phyloP scores from a whole-genome alignment of 805 yeast genomes.

The Nakazawaea siamensis region DNA sequence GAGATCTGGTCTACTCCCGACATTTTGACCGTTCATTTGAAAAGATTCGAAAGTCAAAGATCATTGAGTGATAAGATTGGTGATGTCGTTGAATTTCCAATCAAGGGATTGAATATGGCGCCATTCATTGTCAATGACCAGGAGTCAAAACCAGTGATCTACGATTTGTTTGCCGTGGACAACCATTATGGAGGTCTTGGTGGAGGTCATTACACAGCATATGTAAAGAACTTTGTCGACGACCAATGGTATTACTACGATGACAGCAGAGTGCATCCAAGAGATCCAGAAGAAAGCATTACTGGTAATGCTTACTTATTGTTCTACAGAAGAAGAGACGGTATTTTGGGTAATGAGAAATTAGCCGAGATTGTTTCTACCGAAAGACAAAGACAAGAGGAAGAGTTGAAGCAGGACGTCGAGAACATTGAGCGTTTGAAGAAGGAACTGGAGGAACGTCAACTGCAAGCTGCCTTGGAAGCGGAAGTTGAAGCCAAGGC shows the following conservation, averaged over 20 bases:
- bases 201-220: slow-evolving; percentile 96
- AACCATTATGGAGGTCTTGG: slow-evolving; percentile 95
- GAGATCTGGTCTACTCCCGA: slow-evolving; percentile 95
- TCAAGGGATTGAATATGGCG: slow-evolving; percentile 68
- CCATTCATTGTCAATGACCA: slow-evolving; percentile 39
- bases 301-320: slow-evolving; percentile 80
- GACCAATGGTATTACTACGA: slow-evolving; percentile 83
- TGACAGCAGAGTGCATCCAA: slow-evolving; percentile 65
- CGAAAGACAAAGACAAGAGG: slow-evolving; percentile 17
- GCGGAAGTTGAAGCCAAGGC: not conserved
- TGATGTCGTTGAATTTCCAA: slow-evolving; percentile 80
- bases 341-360: slow-evolving; percentile 31
- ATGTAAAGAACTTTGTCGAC: slow-evolving; percentile 71
- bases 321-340: slow-evolving; percentile 58
- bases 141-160: slow-evolving; percentile 29
- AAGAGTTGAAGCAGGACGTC: slow-evolving; percentile 18
- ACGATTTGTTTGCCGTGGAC: slow-evolving; percentile 88
- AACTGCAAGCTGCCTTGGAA: not conserved
- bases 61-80: slow-evolving; percentile 87
- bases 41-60: slow-evolving; percentile 78
- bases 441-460: slow-evolving; percentile 12
- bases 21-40: slow-evolving; percentile 79
- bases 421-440: slow-evolving; percentile 19
- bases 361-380: slow-evolving; percentile 27
- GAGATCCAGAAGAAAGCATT: slow-evolving; percentile 52